Evolutionary conservation across 2,329 filamentous ascomycete species (phyloP), one percentile per base, ranked within the genome.

Genomic region (Whalleya microplaca): DNA sequence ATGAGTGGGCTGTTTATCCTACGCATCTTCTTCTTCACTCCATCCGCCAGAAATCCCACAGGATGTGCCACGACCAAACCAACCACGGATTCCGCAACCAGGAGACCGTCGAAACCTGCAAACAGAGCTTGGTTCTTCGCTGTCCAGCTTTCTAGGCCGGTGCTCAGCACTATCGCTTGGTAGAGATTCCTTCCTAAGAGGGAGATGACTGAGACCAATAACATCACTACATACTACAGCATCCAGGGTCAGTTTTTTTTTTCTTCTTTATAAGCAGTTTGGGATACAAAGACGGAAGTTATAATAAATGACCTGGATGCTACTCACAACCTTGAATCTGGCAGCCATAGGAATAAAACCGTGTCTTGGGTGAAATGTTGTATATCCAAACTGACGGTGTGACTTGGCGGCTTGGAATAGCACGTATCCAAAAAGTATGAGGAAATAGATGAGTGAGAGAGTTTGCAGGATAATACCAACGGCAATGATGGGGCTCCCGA

Each of bases 61-160:
- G 71, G 71, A 50, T 73, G 71, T 27, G 68, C 67, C 3, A 61
- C 61, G 12, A 66, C 63, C 12, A 73, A 53, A 9, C 64, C 64
- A 16, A 69, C 54, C 10, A 72, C 56, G 2, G 69, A 68, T 45
- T 68, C 66, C 5, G 64, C 66, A 8, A 71, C 63, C 37, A 70
- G 61, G 20, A 71, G 58, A 19, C 67, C 66, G n/a, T 73, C 70
- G 5, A 71, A 61, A 0, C 63, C 64, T 9, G 68, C 55, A 43
- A 71, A 73, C 4, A 71, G 48, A 18, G 63, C 58, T 37, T 70
- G 66, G 43, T 63, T 64, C 29, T 59, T 63, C 18, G 64, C 69
- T 10, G 64, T 58, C 19, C 54, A 50, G 7, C 69, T 66, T 1
- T 62, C 57, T n/a, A 72, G 50, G 0, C 69, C 69, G 20, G 57